Evolutionary conservation across 768 basidiomycete species (phyloP).

Genomic region (Phylloporus sp.): DNA sequence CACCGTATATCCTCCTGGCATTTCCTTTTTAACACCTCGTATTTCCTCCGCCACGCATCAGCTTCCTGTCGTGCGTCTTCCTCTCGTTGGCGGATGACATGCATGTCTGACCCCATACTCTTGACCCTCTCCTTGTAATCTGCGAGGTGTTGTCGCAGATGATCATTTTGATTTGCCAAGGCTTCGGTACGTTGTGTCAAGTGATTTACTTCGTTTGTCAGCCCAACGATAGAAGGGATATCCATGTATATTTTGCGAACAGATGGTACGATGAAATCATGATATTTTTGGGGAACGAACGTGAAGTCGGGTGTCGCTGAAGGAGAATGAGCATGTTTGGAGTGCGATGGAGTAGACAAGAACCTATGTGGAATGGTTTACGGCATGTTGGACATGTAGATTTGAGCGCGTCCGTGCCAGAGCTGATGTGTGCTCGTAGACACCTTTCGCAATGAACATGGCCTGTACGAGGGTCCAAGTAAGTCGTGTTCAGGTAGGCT

Average conservation of each 20-base stretch:
- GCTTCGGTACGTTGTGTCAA: conserved; percentile 38
- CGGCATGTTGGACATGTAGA: conserved; percentile 61
- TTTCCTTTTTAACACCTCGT: conserved; percentile 29
- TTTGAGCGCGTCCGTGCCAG: conserved; percentile 32
- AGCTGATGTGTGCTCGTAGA: conserved; percentile 35
- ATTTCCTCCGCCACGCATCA: conserved; percentile 36
- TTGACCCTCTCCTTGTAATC: conserved; percentile 33
- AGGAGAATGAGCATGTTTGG: neutral
- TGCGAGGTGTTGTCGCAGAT: conserved; percentile 43
- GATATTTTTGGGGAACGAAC: conserved; percentile 54
- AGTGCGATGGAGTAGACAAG: conserved; percentile 7
- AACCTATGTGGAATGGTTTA: conserved; percentile 52
- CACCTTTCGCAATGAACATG: conserved; percentile 66
- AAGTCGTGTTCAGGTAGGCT: neutral
- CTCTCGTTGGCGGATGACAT: conserved; percentile 25
- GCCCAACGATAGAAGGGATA: conserved; percentile 20
- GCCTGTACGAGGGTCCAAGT: conserved; percentile 35
- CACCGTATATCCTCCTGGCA: conserved; percentile 15
- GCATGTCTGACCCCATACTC: conserved; percentile 32
- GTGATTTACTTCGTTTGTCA: conserved; percentile 32
- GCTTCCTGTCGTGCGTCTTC: conserved; percentile 37
- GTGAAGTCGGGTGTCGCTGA: conserved; percentile 46
- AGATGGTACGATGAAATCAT: conserved; percentile 53
- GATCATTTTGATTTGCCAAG: conserved; percentile 40
- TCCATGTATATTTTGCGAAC: conserved; percentile 57